A percentile compares a stretch with the other conserved stretches of the same genome.
These are phyloP conservation scores for Vigna radiata DNA, from an alignment of 306 rosid genomes.

Conservation along the genomic window DNA sequence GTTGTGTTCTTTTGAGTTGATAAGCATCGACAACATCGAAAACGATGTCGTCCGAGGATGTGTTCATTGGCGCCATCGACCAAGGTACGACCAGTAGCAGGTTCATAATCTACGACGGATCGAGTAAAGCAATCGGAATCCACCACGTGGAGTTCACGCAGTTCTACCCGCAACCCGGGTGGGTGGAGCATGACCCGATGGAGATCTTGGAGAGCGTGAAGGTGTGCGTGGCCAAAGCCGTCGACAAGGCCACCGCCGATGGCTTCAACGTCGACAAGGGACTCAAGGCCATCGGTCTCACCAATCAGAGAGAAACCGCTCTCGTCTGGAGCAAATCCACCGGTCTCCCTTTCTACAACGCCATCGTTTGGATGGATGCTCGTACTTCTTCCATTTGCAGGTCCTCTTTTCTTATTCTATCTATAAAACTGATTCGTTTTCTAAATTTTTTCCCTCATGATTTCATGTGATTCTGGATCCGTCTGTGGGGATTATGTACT, in stretches of 20 bases:
- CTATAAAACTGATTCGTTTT: no score
- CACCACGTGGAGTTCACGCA: conserved; percentile 97
- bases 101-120: conserved; percentile 73
- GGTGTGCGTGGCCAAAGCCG: conserved; percentile 71
- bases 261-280: conserved; percentile 81
- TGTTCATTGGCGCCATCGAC: conserved; percentile 76
- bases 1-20: background rate
- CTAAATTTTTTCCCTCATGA: no score
- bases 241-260: conserved; percentile 82
- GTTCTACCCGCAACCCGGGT: conserved; percentile 86
- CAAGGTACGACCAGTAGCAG: conserved; percentile 94
- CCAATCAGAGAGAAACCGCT: conserved; percentile 93
- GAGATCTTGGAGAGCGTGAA: conserved; percentile 88
- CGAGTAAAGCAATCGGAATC: conserved; percentile 58
- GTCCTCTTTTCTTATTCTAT: conserved; percentile 30
- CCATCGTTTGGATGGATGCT: conserved; percentile 97
- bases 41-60: conserved; percentile 53
- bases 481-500: no score
- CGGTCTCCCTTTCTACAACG: conserved; percentile 78
- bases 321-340: conserved; percentile 96
- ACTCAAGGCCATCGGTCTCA: conserved; percentile 81
- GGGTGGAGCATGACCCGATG: conserved; percentile 94
- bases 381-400: conserved; percentile 87
- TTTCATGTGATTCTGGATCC: no score
- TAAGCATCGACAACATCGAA: no score